Evolutionary conservation across 1,139 yeast species (phyloP), one percentile per base, ranked within the genome.

Genomic region (Eremothecium cymbalariae): DNA sequence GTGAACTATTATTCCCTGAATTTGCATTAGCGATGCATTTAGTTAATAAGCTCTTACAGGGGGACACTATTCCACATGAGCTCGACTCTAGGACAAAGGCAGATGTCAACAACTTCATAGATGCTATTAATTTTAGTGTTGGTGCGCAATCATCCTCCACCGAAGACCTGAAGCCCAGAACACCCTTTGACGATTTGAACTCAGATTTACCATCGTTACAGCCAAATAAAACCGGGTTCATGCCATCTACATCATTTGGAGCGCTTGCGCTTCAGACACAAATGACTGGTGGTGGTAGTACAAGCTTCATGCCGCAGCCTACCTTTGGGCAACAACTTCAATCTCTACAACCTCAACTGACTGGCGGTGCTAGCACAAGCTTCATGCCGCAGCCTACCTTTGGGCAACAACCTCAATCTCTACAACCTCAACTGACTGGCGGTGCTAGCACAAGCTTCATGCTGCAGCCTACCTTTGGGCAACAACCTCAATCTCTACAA

Each of bases 11-110:
- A 44, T 90, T 88, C 52, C 98, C 98, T 0, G 97, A 90, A 57
- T 90, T 90, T 64, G 95, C 95, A 8, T 67, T 88, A 48, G 94
- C 95, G 12, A 76, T 90, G 68, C 94, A 85, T 57, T 68, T 90
- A 46, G 86, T 95, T 54, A 82, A 84, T 46, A 61, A 75, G 53
- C 81, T 81, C 0, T 66, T 84, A 47, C 75, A 76, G 49, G 95
- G 95, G 17, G 83, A 79, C 39, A 65, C 79, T 2, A 65, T 88
- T 38, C 97, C 98, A 1, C 66, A 67, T 25, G 67, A 65, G 18
- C 62, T 90, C 43, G 95, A 94, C 15, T 73, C 72, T 13, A 77
- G 71, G 46, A 74, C 88, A 64, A 65, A 65, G 48, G 83, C 84
- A 53, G 97, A 90, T 58, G 96, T 90, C 7, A 70, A 77, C 32